A percentile compares a stretch with the other conserved stretches of the same genome.
These are phyloP conservation scores for Petasospora rhodanensis DNA, from an alignment of 1,139 yeast genomes.

Conservation along the genomic window DNA sequence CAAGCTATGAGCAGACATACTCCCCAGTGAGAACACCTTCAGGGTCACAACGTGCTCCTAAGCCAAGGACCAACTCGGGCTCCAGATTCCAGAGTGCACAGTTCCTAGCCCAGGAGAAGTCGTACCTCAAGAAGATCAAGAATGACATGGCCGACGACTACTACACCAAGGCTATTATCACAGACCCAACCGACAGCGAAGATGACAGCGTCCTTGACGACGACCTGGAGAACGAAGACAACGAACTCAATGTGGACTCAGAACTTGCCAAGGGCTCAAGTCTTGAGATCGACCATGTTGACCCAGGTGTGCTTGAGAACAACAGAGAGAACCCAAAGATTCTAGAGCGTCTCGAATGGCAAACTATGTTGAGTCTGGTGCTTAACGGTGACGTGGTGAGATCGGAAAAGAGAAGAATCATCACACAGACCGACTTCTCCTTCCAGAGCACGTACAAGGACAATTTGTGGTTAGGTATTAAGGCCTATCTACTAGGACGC, in stretches of 20 bases:
- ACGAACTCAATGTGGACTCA: constrained; percentile 6
- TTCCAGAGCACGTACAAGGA: constrained; percentile 61
- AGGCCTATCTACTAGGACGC: constrained; percentile 80
- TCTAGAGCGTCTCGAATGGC: constrained; percentile 91
- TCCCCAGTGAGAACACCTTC: constrained; percentile 25
- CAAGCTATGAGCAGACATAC: constrained; percentile 17
- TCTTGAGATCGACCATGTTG: constrained; percentile 26
- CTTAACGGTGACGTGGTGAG: constrained; percentile 91
- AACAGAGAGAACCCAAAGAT: constrained; percentile 51
- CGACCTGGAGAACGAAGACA: constrained; percentile 14
- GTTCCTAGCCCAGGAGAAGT: constrained; percentile 55
- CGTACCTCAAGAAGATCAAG: constrained; percentile 60
- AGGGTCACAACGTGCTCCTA: constrained; percentile 15
- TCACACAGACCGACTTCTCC: constrained; percentile 41
- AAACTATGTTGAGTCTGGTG: constrained; percentile 84
- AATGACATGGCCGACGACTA: constrained; percentile 67
- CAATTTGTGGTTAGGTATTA: constrained; percentile 66
- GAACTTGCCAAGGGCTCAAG: constrained; percentile 14
- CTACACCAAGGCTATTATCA: constrained; percentile 55
- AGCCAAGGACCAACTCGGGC: constrained; percentile 19
- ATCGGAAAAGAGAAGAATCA: constrained; percentile 83
- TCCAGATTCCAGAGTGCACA: constrained; percentile 22
- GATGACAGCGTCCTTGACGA: constrained; percentile 24
- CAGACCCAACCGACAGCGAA: constrained; percentile 30
- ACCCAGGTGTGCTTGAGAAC: constrained; percentile 19